A percentile compares a stretch with the other conserved stretches of the same genome.
phyloP scores from a whole-genome alignment of 257 asterid genomes.

The Solanum piurae region DNA sequence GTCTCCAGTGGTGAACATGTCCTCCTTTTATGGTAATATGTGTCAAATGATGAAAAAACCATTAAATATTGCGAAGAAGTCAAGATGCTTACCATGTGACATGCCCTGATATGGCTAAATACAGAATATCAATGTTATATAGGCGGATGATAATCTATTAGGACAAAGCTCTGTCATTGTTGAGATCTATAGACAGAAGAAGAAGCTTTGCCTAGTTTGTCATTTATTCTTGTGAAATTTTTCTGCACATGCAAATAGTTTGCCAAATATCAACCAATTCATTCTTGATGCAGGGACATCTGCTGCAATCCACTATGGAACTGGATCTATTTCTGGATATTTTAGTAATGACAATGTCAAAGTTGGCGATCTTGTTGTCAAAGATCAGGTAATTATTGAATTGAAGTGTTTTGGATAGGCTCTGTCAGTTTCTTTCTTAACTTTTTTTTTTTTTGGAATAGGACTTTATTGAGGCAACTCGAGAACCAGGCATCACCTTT shows the following conservation, averaged over 20 bases:
- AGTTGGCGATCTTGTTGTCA: slow-evolving; percentile 56
- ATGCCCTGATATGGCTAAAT: neutral
- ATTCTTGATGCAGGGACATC: slow-evolving; percentile 55
- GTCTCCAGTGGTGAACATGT: neutral
- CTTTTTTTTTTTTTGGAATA: slow-evolving; percentile 5
- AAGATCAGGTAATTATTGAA: slow-evolving; percentile 49
- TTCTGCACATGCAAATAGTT: neutral
- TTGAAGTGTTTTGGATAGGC: neutral
- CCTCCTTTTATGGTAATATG: neutral
- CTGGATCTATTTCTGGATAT: slow-evolving; percentile 88
- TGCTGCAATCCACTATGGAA: slow-evolving; percentile 77
- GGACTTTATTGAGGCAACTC: slow-evolving; percentile 88
- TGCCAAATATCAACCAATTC: neutral
- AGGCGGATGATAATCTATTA: neutral
- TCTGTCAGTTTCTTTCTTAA: neutral
- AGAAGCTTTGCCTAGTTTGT: neutral
- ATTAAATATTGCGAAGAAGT: neutral
- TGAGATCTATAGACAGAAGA: neutral
- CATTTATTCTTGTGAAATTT: neutral
- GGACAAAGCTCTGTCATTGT: neutral
- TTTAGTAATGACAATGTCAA: slow-evolving; percentile 62
- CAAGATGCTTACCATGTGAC: neutral
- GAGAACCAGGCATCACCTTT: slow-evolving; percentile 72
- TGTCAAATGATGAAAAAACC: neutral
- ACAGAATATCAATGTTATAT: neutral